Percentiles rank a stretch among this genome's conserved stretches.
Evolutionary conservation across 2,329 filamentous ascomycete genomes (phyloP).

Genomic region (Fusarium incarnatum): DNA sequence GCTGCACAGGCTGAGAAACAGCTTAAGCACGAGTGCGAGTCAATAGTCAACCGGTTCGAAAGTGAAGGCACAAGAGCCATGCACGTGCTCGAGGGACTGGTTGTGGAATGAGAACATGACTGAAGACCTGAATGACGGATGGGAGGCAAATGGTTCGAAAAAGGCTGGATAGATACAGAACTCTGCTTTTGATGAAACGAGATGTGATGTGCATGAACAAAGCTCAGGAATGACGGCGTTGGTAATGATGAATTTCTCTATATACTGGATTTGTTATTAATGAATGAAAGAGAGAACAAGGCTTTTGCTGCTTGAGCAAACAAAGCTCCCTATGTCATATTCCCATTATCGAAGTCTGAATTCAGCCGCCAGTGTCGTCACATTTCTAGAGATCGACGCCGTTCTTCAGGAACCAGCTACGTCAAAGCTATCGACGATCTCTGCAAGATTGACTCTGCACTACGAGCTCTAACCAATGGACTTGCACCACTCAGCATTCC

Average conservation of each 20-base stretch:
- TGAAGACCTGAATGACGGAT: slow-evolving; percentile 25
- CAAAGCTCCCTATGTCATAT: background rate
- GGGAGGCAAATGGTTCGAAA: slow-evolving; percentile 6
- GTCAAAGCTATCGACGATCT: slow-evolving; percentile 1
- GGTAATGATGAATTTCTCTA: slow-evolving; percentile 35
- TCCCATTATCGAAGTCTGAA: slow-evolving; percentile 13
- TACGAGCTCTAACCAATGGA: background rate
- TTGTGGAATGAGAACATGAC: slow-evolving; percentile 58
- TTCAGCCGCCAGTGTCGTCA: slow-evolving; percentile 25
- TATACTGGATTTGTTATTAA: slow-evolving; percentile 24
- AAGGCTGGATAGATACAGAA: slow-evolving; percentile 28
- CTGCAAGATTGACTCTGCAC: slow-evolving; percentile 2
- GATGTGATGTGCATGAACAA: slow-evolving; percentile 27
- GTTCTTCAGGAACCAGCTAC: slow-evolving; percentile 21
- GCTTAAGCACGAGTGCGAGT: slow-evolving; percentile 83
- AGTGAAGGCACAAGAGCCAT: slow-evolving; percentile 83
- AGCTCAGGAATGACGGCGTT: slow-evolving; percentile 41
- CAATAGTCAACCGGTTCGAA: slow-evolving; percentile 85
- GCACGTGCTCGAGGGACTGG: slow-evolving; percentile 78
- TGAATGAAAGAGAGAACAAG: slow-evolving; percentile 23
- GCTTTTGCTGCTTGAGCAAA: slow-evolving; percentile 6
- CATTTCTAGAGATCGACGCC: slow-evolving; percentile 13
- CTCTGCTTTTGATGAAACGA: slow-evolving; percentile 29
- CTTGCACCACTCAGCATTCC: slow-evolving; percentile 18
- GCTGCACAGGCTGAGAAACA: slow-evolving; percentile 83